Conservation (phyloP, 2,329 filamentous ascomycete genomes). For the Fusarium temperatum region DNA sequence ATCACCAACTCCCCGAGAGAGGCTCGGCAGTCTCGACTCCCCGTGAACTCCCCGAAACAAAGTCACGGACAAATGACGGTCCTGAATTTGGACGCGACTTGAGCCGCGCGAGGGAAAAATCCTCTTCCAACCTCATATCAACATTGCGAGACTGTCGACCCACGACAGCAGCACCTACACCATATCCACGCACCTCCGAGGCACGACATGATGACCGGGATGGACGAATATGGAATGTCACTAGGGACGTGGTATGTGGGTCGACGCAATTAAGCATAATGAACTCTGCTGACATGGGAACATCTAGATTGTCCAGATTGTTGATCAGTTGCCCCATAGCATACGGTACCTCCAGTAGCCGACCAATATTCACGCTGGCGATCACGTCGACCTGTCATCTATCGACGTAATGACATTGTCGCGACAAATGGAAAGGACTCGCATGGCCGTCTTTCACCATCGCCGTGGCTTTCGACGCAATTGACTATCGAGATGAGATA, state of each 20-base stretch:
- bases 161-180: background rate
- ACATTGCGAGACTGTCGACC: background rate
- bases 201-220: background rate
- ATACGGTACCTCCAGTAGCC: background rate
- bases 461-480: conserved; percentile 35
- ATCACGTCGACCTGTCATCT: conserved; percentile 8
- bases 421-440: background rate
- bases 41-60: conserved; percentile 28
- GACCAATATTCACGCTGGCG: background rate
- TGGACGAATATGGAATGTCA: background rate
- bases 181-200: background rate
- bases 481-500: conserved; percentile 13
- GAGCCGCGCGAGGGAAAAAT: background rate
- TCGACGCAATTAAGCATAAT: conserved; percentile 29
- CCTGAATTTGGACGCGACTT: background rate
- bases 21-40: background rate
- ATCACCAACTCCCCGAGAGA: conserved; percentile 24
- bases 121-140: conserved; percentile 19
- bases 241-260: conserved; percentile 24
- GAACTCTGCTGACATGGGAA: conserved; percentile 12
- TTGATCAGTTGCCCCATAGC: background rate
- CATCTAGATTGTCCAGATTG: conserved; percentile 9
- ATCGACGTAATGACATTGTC: background rate
- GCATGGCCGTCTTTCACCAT: conserved; percentile 33
- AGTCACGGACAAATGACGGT: conserved; percentile 16